Base-by-base conservation (phyloP, 495 filamentous ascomycete species). In the Penicillium steckii region DNA sequence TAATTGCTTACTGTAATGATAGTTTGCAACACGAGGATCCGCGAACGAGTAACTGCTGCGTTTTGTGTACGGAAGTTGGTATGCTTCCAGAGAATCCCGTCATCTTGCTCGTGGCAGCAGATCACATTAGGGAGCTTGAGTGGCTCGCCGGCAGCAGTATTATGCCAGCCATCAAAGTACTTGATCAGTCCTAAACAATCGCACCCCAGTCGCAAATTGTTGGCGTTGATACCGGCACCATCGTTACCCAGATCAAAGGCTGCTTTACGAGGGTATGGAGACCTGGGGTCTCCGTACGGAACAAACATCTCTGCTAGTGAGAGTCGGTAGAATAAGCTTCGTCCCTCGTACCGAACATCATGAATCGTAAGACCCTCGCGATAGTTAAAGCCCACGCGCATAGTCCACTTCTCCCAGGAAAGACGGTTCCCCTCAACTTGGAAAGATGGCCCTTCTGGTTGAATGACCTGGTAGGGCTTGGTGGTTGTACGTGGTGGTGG, bases 1-100 rank as follows among this genome's bases (percentile, higher is more conserved):
- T 93, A 93, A 71, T 93, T 93, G 44, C 81, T 80, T n/a, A 92
- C 82, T 0, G 89, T 92, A 61, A 89, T 82, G 60, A 90, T 89
- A 27, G 84, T 86, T 51, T 93, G 89, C 7, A 87, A 52, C 29
- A 87, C 75, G 2, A 87, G 65, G 40, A 80, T 74, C 4, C 84
- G 70, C n/a, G 74, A 76, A 18, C 84, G 75, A 4, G 74, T 74
- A 0, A 86, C 73, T 0, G 73, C 77, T 8, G 83, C 80, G 18
- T 78, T 72, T 22, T 72, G 66, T 8, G 83, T 86, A n/a, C 85
- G 81, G 60, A 78, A 83, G 57, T 87, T 88, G 23, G 83, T 87
- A 59, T 87, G 84, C 46, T 87, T 87, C 84, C 85, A 87, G 2
- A 76, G 69, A 32, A 87, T 85, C 1, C 84, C 84, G 44, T 79